phyloP scores from a whole-genome alignment of 257 asterid genomes.

The Paraleonurus japonicus region DNA sequence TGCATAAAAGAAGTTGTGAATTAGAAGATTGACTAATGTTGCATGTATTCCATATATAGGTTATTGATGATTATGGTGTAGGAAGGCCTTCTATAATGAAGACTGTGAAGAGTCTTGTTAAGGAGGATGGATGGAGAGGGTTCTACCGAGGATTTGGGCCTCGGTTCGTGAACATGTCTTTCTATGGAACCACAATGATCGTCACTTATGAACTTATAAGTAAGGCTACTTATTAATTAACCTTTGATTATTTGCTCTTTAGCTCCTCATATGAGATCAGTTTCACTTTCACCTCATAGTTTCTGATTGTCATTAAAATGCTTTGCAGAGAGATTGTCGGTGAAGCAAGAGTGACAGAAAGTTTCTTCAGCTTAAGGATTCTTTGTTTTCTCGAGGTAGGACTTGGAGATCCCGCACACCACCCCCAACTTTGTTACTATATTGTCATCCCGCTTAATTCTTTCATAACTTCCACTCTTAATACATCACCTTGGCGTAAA shows the following conservation, averaged over 20 bases:
- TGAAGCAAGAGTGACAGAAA: slow-evolving; percentile 48
- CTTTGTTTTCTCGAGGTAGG: too few relatives aligned
- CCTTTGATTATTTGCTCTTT: not conserved
- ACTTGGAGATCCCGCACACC: too few relatives aligned
- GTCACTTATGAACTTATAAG: slow-evolving; percentile 92
- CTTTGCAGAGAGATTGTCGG: slow-evolving; percentile 68
- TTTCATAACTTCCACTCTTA: too few relatives aligned
- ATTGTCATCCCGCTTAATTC: not conserved
- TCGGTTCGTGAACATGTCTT: slow-evolving; percentile 84
- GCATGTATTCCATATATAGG: slow-evolving; percentile 40
- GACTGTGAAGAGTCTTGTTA: slow-evolving; percentile 60
- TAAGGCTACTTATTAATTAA: slow-evolving; percentile 29
- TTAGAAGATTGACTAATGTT: not conserved
- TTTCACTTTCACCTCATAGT: not conserved
- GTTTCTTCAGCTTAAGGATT: too few relatives aligned
- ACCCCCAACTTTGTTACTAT: not conserved
- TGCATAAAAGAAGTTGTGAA: too few relatives aligned
- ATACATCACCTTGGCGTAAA: not conserved
- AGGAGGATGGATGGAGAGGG: slow-evolving; percentile 94
- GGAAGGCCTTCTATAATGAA: slow-evolving; percentile 89
- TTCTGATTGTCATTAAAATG: not conserved
- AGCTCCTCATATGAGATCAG: not conserved
- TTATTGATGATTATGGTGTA: slow-evolving; percentile 76
- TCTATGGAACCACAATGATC: slow-evolving; percentile 90
- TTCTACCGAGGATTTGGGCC: slow-evolving; percentile 94